phyloP scores from a whole-genome alignment of 108 stramenopile genomes.

The Thalassiosira profunda region DNA sequence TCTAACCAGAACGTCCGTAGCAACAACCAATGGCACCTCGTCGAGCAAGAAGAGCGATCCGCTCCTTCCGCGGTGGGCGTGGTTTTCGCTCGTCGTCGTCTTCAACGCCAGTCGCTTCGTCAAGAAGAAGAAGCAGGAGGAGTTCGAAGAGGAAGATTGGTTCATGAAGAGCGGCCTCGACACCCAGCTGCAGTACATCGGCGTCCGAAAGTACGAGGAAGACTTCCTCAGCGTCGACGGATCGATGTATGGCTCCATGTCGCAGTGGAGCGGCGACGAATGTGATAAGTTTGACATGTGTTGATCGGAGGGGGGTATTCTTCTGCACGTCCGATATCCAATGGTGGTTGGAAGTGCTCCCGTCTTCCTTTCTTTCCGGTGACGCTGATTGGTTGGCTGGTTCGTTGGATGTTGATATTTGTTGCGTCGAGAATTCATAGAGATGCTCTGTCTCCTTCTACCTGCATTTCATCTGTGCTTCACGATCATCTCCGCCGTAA shows the following conservation, averaged over 20 bases:
- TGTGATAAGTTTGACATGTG: slow-evolving; percentile 6
- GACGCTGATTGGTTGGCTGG: no score
- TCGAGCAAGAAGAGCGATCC: neutral
- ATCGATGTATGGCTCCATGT: slow-evolving; percentile 15
- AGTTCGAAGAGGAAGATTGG: slow-evolving; percentile 1
- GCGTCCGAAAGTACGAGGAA: slow-evolving; percentile 17
- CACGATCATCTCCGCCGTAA: slow-evolving; percentile 74
- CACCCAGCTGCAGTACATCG: neutral
- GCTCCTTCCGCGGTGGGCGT: slow-evolving; percentile 13
- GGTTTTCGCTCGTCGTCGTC: slow-evolving; percentile 10
- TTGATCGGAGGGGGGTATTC: neutral
- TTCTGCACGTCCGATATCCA: no score
- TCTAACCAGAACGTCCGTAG: no score
- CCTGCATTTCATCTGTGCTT: no score
- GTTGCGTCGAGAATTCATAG: no score
- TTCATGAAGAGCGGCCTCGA: slow-evolving; percentile 4
- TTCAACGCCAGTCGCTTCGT: slow-evolving; percentile 11
- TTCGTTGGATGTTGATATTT: no score
- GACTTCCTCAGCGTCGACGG: slow-evolving; percentile 16
- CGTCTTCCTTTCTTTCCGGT: no score
- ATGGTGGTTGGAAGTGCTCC: no score
- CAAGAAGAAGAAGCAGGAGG: neutral
- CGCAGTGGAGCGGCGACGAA: neutral
- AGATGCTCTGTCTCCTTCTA: no score
- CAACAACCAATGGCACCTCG: neutral